Evolutionary conservation across 768 basidiomycete species (phyloP).

Genomic region (Tylopilus sp.): DNA sequence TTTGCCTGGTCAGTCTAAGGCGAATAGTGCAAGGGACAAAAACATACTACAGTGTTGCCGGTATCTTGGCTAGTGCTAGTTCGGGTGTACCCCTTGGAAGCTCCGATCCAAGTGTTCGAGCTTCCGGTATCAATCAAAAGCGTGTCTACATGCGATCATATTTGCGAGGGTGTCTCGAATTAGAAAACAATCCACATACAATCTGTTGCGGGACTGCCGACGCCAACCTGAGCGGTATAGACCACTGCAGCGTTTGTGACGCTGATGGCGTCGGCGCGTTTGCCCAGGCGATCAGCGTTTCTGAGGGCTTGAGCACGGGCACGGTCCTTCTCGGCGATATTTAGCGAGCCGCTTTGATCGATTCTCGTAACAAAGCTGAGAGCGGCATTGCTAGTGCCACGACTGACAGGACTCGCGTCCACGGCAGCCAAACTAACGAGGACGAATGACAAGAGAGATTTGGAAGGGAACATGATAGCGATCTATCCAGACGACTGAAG

Average conservation of each 20-base stretch:
- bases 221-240: slow-evolving; percentile 26
- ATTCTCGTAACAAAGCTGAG: slow-evolving; percentile 17
- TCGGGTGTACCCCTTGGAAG: slow-evolving; percentile 25
- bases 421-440: slow-evolving; percentile 12
- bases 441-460: slow-evolving; percentile 12
- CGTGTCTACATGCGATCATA: slow-evolving; percentile 19
- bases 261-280: background rate
- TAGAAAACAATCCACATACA: slow-evolving; percentile 3
- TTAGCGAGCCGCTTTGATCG: slow-evolving; percentile 9
- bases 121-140: slow-evolving; percentile 28
- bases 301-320: slow-evolving; percentile 3
- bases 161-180: background rate
- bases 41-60: slow-evolving; percentile 9
- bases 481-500: background rate
- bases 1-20: background rate
- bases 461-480: slow-evolving; percentile 17
- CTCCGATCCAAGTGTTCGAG: slow-evolving; percentile 28
- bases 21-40: background rate
- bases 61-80: slow-evolving; percentile 27
- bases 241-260: slow-evolving; percentile 19
- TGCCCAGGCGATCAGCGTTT: slow-evolving; percentile 27
- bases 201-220: slow-evolving; percentile 20
- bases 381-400: slow-evolving; percentile 7
- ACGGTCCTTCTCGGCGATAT: slow-evolving; percentile 7
- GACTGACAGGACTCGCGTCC: slow-evolving; percentile 14